Evolutionary conservation across 495 filamentous ascomycete species (phyloP), one percentile per base, ranked within the genome.

Genomic region (Daldinia concentrica): DNA sequence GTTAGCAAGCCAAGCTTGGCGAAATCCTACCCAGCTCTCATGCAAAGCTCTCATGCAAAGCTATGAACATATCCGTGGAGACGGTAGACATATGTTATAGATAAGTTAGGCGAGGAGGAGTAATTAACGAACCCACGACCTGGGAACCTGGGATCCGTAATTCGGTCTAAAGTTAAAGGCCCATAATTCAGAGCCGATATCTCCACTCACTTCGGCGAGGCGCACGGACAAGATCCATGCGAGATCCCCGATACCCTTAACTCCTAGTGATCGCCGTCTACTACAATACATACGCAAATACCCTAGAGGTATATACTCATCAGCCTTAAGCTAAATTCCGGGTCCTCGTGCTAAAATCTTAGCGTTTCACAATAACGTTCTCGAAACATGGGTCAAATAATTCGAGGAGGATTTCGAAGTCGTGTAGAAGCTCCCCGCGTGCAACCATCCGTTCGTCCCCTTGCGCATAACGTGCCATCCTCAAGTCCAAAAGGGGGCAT

Each of bases 351-450:
- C 57, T 57, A 36, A 32, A 41, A 51, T 15, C 43, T 57, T 57
- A 26, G 45, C 36, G 70, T 72, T 72, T 72, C 70, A 68, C 60
- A 64, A 68, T 39, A 64, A 67, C 69, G 58, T 64, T 72, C 69
- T 68, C 61, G 64, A 72, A 64, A 68, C 65, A 64, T 72, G 58
- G 39, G 6, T 64, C 19, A 48, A 59, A 58, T 62, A 58, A 34
- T 67, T 67, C 63, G 54, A 62, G 69, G 63, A 64, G 58, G 64
- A 67, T 68, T 72, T 72, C 45, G 64, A 72, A 68, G 36, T 60
- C n/a, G 6, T 27, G 45, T 68, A 39, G 69, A 72, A 72, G 64
- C n/a, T 68, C 45, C 60, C 56, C 56, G 56, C 70, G 55, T 64
- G 64, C 54, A 64, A 68, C 60, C 60, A 61, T 56, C 54, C 26